Percentiles rank a stretch among this genome's conserved stretches.
phyloP scores from a whole-genome alignment of 1,284 basidiomycete species.

The Baeospora myosura region DNA sequence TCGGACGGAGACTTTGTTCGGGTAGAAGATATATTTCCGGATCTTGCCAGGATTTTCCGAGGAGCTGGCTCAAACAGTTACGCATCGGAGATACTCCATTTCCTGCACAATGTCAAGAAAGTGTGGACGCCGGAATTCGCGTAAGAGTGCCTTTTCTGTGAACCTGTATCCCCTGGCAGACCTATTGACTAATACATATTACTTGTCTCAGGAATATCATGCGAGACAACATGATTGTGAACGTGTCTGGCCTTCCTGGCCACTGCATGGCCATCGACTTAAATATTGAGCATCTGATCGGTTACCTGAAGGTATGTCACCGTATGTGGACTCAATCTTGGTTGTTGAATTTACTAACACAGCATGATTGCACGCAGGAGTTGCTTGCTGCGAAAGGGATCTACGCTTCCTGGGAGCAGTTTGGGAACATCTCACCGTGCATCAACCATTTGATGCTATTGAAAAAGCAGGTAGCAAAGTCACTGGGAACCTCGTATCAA shows the following conservation, averaged over 20 bases:
- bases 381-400: neutral
- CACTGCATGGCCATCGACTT: conserved; percentile 21
- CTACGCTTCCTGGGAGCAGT: neutral
- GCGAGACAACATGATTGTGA: conserved; percentile 19
- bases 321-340: neutral
- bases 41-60: conserved; percentile 20
- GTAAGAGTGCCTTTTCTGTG: conserved; percentile 11
- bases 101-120: conserved; percentile 19
- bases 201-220: conserved; percentile 20
- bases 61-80: conserved; percentile 25
- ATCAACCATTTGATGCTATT: neutral
- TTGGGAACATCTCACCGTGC: neutral
- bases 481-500: neutral
- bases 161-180: too few relatives aligned
- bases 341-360: too few relatives aligned
- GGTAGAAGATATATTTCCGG: conserved; percentile 22
- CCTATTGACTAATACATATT: neutral
- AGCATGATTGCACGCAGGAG: neutral
- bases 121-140: conserved; percentile 21
- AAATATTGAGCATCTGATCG: conserved; percentile 21
- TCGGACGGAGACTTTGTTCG: conserved; percentile 22
- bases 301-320: conserved; percentile 14
- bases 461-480: neutral
- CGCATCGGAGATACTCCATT: conserved; percentile 22
- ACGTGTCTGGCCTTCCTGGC: conserved; percentile 18